These are phyloP conservation scores for Pleurotus cornucopiae DNA, from an alignment of 768 basidiomycete genomes.

Conservation along the genomic window DNA sequence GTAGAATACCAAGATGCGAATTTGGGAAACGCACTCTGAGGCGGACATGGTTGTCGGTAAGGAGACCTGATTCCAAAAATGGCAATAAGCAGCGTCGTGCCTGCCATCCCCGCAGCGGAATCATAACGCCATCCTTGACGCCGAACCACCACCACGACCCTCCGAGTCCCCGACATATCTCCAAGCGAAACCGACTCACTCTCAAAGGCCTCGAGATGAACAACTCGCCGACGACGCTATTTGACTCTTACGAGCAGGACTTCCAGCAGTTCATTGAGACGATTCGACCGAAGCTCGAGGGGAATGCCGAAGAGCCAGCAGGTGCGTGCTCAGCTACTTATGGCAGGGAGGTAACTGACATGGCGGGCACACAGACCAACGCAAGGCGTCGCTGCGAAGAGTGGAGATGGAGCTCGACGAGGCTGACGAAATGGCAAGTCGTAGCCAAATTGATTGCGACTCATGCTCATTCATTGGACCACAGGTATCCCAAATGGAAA, in stretches of 20 bases:
- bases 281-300: conserved; percentile 75
- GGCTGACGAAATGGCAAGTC: conserved; percentile 89
- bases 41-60: conserved; percentile 32
- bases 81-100: not conserved
- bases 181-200: too few relatives aligned
- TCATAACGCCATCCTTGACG: conserved; percentile 7
- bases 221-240: conserved; percentile 78
- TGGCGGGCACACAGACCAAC: conserved; percentile 29
- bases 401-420: conserved; percentile 97
- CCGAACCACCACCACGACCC: too few relatives aligned
- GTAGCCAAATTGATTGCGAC: not conserved
- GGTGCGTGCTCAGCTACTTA: conserved; percentile 42
- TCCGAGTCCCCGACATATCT: too few relatives aligned
- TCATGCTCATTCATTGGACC: conserved; percentile 5
- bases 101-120: not conserved
- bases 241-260: conserved; percentile 90
- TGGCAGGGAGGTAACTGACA: not conserved
- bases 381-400: conserved; percentile 73
- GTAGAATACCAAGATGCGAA: not conserved
- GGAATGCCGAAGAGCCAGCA: conserved; percentile 60
- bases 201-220: conserved; percentile 47
- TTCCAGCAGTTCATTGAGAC: conserved; percentile 78
- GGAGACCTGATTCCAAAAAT: conserved; percentile 4
- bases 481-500: conserved; percentile 98
- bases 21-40: conserved; percentile 35